Percentiles rank a stretch among this genome's conserved stretches.
phyloP scores from a whole-genome alignment of 768 basidiomycete species.

The Suillus ampliporus region DNA sequence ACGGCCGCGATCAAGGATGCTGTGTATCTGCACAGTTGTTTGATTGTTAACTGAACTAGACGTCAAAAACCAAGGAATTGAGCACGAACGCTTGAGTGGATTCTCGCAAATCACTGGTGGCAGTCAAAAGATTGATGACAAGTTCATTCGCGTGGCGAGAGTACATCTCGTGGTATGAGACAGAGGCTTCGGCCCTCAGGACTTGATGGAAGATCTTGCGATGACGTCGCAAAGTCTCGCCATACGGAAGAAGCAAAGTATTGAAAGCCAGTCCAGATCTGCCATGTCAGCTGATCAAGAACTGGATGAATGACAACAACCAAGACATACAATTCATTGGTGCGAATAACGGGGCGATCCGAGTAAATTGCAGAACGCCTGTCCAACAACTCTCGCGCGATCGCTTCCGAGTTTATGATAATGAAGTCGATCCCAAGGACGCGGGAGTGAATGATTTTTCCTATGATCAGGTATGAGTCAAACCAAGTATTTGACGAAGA shows the following conservation, averaged over 20 bases:
- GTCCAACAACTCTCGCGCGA: constrained; percentile 8
- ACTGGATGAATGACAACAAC: no score
- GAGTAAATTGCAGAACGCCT: constrained; percentile 4
- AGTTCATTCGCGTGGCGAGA: constrained; percentile 5
- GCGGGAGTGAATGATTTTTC: constrained; percentile 4
- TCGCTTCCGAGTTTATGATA: constrained; percentile 1
- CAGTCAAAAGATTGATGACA: not conserved
- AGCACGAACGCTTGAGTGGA: not conserved
- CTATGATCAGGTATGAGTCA: not conserved
- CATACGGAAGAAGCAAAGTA: no score
- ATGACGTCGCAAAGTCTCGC: no score
- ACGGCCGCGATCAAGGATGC: not conserved
- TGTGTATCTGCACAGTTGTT: not conserved
- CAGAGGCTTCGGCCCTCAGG: not conserved
- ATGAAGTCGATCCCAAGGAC: constrained; percentile 4
- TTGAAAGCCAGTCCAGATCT: no score
- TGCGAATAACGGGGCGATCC: not conserved
- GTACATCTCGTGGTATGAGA: not conserved
- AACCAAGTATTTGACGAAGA: not conserved
- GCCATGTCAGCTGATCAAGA: no score
- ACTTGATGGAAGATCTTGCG: not conserved
- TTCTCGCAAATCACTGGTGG: not conserved
- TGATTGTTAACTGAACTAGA: not conserved
- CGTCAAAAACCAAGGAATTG: not conserved
- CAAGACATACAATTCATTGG: no score